These are phyloP conservation scores for Chenopodium berlandieri DNA, from an alignment of 148 eudicot species.

Conservation along the genomic window DNA sequence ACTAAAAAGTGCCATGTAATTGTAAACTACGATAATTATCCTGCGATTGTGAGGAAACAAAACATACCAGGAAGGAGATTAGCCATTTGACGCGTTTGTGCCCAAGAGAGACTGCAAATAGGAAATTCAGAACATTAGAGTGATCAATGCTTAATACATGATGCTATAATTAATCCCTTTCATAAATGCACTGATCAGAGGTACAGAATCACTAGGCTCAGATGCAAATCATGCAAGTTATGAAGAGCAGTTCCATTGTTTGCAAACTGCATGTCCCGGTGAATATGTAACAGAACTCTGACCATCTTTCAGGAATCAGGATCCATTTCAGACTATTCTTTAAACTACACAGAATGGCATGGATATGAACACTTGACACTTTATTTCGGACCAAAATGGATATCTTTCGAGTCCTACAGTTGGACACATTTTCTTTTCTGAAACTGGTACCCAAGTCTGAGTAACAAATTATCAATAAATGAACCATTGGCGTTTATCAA, in stretches of 20 bases:
- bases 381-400: background rate
- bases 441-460: background rate
- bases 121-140: background rate
- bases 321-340: background rate
- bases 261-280: background rate
- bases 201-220: background rate
- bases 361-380: background rate
- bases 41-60: background rate
- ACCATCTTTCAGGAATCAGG: background rate
- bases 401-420: background rate
- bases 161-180: background rate
- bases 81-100: conserved; percentile 32
- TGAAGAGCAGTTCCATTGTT: background rate
- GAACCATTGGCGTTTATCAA: background rate
- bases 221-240: background rate
- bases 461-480: too few species aligned
- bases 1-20: background rate
- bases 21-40: background rate
- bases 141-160: background rate
- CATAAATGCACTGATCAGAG: background rate
- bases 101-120: conserved; percentile 43
- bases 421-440: background rate
- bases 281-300: background rate
- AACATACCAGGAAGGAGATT: conserved; percentile 39
- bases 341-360: background rate